phyloP scores from a whole-genome alignment of 768 basidiomycete species.

The Neoboletus magnificus region DNA sequence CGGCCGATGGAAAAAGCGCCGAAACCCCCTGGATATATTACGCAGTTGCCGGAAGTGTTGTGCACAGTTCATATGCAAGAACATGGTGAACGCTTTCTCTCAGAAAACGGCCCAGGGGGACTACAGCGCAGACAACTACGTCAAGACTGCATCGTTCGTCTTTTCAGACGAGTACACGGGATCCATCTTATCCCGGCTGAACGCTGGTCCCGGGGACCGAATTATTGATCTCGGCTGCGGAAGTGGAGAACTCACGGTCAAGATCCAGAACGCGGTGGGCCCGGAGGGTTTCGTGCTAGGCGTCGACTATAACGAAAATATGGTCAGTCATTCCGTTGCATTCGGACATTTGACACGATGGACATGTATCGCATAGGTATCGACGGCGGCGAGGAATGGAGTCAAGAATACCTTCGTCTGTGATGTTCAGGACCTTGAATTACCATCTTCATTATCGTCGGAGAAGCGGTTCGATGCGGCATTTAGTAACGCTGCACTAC shows the following conservation, averaged over 20 bases:
- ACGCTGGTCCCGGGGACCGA: constrained; percentile 61
- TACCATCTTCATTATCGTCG: constrained; percentile 29
- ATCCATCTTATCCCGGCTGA: constrained; percentile 57
- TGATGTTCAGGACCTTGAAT: constrained; percentile 49
- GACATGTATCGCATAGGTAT: constrained; percentile 41
- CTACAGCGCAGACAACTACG: constrained; percentile 63
- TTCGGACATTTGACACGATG: neutral
- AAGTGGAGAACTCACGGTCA: constrained; percentile 69
- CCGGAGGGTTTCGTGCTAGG: constrained; percentile 59
- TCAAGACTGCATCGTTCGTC: constrained; percentile 64
- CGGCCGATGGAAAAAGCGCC: constrained; percentile 22
- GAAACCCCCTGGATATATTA: constrained; percentile 11
- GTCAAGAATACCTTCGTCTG: constrained; percentile 45
- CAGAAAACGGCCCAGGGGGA: constrained; percentile 22
- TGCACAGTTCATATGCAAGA: neutral
- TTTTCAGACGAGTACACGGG: constrained; percentile 50
- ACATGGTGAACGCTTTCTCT: constrained; percentile 8
- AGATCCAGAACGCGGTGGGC: constrained; percentile 52
- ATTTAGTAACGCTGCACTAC: constrained; percentile 77
- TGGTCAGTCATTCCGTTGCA: constrained; percentile 47
- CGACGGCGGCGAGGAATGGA: constrained; percentile 47
- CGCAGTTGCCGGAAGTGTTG: neutral
- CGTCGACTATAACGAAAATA: constrained; percentile 64
- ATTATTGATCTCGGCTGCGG: constrained; percentile 83
- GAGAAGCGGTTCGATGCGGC: constrained; percentile 61